Evolutionary conservation across 148 eudicot species (phyloP).

Genomic region (Diospyros lotus): DNA sequence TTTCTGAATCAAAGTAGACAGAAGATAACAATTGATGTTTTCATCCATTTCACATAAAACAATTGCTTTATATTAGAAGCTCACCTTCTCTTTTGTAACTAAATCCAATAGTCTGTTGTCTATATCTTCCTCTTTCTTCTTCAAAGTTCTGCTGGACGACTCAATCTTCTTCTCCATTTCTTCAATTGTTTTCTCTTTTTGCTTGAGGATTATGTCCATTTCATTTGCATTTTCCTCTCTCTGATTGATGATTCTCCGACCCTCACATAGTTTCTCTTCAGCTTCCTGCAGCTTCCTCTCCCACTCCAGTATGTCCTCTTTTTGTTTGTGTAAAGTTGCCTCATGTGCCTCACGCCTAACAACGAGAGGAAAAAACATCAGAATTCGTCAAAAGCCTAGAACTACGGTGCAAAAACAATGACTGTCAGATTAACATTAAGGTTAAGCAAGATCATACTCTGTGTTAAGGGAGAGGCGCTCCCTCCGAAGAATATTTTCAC

Average conservation of each 20-base stretch:
- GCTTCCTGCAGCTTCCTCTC: constrained; percentile 78
- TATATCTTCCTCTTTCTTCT: constrained; percentile 53
- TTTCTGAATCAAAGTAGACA: constrained; percentile 45
- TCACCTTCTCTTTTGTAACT: constrained; percentile 60
- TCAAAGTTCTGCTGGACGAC: constrained; percentile 34
- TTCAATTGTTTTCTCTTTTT: constrained; percentile 55
- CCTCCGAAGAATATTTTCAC: constrained; percentile 60
- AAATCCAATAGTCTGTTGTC: constrained; percentile 45
- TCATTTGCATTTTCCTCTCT: constrained; percentile 66
- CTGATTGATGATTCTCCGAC: constrained; percentile 50
- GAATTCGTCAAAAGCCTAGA: constrained; percentile 3
- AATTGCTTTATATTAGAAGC: constrained; percentile 12
- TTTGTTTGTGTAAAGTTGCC: constrained; percentile 45
- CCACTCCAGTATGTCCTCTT: constrained; percentile 70
- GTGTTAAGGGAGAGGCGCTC: constrained; percentile 54
- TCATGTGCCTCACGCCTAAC: constrained; percentile 69
- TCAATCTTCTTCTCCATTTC: constrained; percentile 56
- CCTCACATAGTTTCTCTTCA: constrained; percentile 65
- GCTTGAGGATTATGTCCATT: constrained; percentile 40
- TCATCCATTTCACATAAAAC: neutral
- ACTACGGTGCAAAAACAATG: neutral
- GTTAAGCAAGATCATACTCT: constrained; percentile 47
- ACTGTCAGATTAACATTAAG: neutral
- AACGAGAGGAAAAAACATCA: constrained; percentile 7
- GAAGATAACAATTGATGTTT: neutral